Evolutionary conservation across 176 grass and related monocot genomes (phyloP).

Genomic region (Calamus simplicifolius): DNA sequence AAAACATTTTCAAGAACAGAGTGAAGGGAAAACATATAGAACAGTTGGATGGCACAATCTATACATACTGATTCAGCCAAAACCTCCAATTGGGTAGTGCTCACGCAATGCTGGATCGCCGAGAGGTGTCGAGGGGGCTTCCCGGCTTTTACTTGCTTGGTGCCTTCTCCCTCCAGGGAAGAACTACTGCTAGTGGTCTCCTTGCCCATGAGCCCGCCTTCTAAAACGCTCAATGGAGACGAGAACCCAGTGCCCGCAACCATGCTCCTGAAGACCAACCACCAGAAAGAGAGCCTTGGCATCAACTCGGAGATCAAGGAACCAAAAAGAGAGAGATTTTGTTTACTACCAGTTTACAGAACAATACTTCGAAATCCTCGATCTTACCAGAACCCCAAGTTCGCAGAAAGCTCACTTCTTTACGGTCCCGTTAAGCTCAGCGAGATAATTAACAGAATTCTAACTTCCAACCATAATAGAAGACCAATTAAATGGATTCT

Average conservation of each 20-base stretch:
- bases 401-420: no score
- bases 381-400: no score
- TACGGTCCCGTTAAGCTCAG: no score
- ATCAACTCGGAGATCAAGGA: no score
- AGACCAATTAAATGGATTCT: no score
- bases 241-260: background rate
- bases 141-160: conserved; percentile 19
- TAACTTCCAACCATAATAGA: no score
- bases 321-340: no score
- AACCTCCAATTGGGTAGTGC: conserved; percentile 45
- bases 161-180: conserved; percentile 1
- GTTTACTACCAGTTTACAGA: no score
- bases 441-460: no score
- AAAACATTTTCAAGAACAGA: background rate
- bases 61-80: conserved; percentile 44
- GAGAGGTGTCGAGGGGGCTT: conserved; percentile 74
- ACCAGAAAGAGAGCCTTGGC: no score
- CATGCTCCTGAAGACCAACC: background rate
- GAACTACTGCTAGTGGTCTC: background rate
- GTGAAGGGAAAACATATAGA: background rate
- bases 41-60: background rate
- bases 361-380: no score
- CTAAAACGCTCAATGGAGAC: background rate
- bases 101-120: conserved; percentile 54
- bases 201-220: background rate